These are phyloP conservation scores for Paraphoma sp. DNA, from an alignment of 2,329 filamentous ascomycete species.

Conservation along the genomic window DNA sequence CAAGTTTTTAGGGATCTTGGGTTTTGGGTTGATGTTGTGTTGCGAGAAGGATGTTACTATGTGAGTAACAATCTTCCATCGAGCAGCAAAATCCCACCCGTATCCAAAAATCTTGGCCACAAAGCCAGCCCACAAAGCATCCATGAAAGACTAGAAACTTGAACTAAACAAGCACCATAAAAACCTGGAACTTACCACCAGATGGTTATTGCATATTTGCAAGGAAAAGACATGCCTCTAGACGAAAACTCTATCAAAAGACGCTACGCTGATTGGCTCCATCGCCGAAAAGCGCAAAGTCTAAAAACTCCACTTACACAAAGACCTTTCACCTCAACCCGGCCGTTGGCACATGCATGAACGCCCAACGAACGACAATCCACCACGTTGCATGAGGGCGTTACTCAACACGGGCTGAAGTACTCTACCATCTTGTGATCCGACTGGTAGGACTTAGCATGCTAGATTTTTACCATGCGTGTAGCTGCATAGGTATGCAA, in stretches of 20 bases:
- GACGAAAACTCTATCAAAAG: neutral
- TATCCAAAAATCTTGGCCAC: no score
- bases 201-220: neutral
- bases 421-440: slow-evolving; percentile 6
- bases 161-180: no score
- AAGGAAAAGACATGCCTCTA: neutral
- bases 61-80: no score
- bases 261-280: neutral
- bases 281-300: slow-evolving; percentile 1
- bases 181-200: neutral
- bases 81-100: no score
- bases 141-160: no score
- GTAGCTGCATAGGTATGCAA: slow-evolving; percentile 16
- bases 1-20: neutral
- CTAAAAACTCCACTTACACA: neutral
- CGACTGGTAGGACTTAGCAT: slow-evolving; percentile 17
- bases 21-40: neutral
- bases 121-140: no score
- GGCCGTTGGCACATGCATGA: neutral
- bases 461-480: slow-evolving; percentile 20
- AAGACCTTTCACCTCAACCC: neutral
- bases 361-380: slow-evolving; percentile 19
- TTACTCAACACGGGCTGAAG: slow-evolving; percentile 11
- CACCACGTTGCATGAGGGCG: slow-evolving; percentile 26
- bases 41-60: neutral